Evolutionary conservation across 2,329 filamentous ascomycete genomes (phyloP), one percentile per base, ranked within the genome.

Genomic region (Stachybotrys elegans): DNA sequence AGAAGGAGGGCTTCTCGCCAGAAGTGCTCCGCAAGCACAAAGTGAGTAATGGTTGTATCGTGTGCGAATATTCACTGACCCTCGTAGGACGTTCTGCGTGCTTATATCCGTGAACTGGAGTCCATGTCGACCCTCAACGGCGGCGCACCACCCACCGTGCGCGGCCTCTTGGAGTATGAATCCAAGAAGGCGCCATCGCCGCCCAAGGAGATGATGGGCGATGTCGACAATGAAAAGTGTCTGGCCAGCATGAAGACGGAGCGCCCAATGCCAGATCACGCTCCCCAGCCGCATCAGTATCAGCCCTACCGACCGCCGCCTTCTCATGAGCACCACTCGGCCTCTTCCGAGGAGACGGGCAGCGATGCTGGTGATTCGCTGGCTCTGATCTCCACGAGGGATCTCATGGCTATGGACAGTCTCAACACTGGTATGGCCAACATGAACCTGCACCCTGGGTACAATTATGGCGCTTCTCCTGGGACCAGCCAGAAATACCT

Each of bases 21-120:
- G 70, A 78, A 22, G 70, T 81, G 3, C 54, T 81, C 45, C 67
- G 69, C 29, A 70, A 75, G 47, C 73, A 84, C 63, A 78, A 81
- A 70, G 80, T 82, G 62, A 40, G 68, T 55, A 40, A 40, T 37
- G 22, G 20, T 21, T 42, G 17, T 40, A 31, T 11, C 44, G 34
- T 7, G 4, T 34, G n/a, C 21, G 20, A 11, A 37, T 42, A 31
- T 25, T 36, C 42, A 34, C 22, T 43, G 11, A 12, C 25, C n/a
- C 31, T 34, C 31, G n/a, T 29, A 83, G 79, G 76, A 81, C 51
- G 68, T 81, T 9, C 61, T 82, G 20, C 70, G 77, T 48, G 77
- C 79, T 17, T 82, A 83, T 53, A 80, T 83, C 34, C 75, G 76
- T 27, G 74, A 79, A 53, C 70, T 83, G 48, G 75, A 80, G 49